These are phyloP conservation scores for Hemileccinum impolitum DNA, from an alignment of 768 basidiomycete genomes.

Conservation along the genomic window DNA sequence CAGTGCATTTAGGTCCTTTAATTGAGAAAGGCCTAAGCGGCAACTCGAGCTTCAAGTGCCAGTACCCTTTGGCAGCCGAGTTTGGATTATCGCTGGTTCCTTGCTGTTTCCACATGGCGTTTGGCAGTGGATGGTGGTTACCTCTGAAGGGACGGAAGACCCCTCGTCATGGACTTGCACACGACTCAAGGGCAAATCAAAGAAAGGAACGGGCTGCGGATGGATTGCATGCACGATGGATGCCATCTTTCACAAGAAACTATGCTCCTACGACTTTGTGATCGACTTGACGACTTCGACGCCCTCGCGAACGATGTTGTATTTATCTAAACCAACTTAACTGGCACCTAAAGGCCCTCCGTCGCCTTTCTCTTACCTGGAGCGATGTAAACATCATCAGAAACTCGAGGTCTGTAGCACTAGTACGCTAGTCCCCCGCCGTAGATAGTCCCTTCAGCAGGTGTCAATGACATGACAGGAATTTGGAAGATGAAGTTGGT, in stretches of 20 bases:
- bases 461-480: too few relatives aligned
- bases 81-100: too few relatives aligned
- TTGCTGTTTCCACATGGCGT: too few relatives aligned
- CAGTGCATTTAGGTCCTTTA: conserved; percentile 9
- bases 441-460: too few relatives aligned
- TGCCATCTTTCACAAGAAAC: conserved; percentile 79
- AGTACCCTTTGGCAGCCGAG: too few relatives aligned
- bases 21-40: too few relatives aligned
- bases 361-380: conserved; percentile 68
- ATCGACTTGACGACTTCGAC: conserved; percentile 75
- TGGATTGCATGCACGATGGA: conserved; percentile 91
- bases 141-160: conserved; percentile 19
- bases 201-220: conserved; percentile 58
- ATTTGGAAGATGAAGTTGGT: too few relatives aligned
- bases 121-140: too few relatives aligned
- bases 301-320: conserved; percentile 56
- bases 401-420: too few relatives aligned
- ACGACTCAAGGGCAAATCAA: conserved; percentile 38
- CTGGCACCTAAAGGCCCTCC: conserved; percentile 37
- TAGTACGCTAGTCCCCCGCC: too few relatives aligned
- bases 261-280: conserved; percentile 73
- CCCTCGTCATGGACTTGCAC: conserved; percentile 31
- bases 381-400: conserved; percentile 82
- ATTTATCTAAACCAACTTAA: conserved; percentile 49
- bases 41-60: too few relatives aligned